Base-by-base conservation (phyloP, 176 grass and related monocot species). In the Musa schizocarpa region DNA sequence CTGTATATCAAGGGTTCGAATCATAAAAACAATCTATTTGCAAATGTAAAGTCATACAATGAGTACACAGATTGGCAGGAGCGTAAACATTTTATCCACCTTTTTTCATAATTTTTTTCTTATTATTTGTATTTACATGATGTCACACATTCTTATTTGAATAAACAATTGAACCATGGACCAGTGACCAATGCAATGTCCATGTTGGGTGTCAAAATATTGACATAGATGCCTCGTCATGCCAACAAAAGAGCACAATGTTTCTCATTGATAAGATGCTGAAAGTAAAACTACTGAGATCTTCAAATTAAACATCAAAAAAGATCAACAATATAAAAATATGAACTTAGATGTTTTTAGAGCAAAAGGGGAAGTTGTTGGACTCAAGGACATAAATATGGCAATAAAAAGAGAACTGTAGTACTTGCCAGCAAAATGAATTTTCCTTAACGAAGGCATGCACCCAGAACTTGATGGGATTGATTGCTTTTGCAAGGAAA, bases 371-470 rank as follows among this genome's bases (percentile, higher is more conserved):
- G 14, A 68, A 16, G 8, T 3, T 24, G 2, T 54, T 25, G 51
- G 21, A 52, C 25, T 52, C 21, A 13, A 54, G 9, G 11, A 17
- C 10, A 54, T 25, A 73, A 53, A 54, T n/a, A 54, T 73, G 52
- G 52, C 2, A 23, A 54, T 14, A 54, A 9, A 14, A 54, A 74
- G 71, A 65, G 27, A 19, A 24, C 53, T 51, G 69, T 22, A 71
- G 65, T 72, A 79, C 84, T 79, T 56, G 51, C 85, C 79, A 65
- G 81, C 88, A 71, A 78, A 80, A 53, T 79, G 84, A 79, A 34
- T 56, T 90, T 85, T 80, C 56, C 70, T 84, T 59, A 85, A 82
- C 51, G 74, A 85, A 71, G 73, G 58, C 53, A 78, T 72, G 85
- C 79, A 82, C 56, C 85, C 73, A 85, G 79, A 77, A 90, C 52